Conservation (phyloP, 345 rosid genomes). For the Eucalyptus lansdowneana region DNA sequence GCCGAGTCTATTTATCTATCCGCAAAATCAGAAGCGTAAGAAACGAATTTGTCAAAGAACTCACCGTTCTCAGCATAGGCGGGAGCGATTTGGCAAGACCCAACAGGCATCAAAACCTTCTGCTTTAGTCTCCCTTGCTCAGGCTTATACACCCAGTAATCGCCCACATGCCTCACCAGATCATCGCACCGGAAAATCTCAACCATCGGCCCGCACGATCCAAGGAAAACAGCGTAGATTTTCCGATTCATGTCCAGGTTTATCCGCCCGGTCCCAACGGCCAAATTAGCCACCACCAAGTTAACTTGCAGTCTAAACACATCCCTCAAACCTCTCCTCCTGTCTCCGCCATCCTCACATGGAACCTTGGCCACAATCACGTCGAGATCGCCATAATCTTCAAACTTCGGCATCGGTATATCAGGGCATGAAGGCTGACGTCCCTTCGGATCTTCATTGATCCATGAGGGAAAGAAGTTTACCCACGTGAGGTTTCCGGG, state of each 20-base stretch:
- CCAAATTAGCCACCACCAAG: constrained; percentile 68
- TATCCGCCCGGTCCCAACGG: constrained; percentile 23
- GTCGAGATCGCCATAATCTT: constrained; percentile 36
- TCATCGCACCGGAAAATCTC: constrained; percentile 78
- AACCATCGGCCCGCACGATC: constrained; percentile 72
- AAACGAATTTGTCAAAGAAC: not conserved
- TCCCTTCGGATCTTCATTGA: constrained; percentile 35
- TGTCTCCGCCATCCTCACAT: constrained; percentile 20
- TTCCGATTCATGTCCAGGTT: not conserved
- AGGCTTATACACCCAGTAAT: constrained; percentile 69
- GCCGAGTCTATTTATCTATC: not conserved
- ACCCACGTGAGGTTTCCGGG: constrained; percentile 28
- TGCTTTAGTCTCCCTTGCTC: constrained; percentile 38
- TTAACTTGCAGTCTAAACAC: constrained; percentile 68
- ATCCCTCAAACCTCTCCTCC: constrained; percentile 37
- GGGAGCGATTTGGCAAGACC: constrained; percentile 70
- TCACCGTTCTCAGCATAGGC: constrained; percentile 29
- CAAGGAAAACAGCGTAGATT: constrained; percentile 42
- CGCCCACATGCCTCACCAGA: constrained; percentile 31
- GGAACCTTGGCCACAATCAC: constrained; percentile 62
- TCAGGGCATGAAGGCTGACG: constrained; percentile 40
- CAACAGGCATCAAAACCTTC: constrained; percentile 66
- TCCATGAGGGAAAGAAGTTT: constrained; percentile 64
- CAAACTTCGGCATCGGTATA: constrained; percentile 45
- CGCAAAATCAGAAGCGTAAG: not conserved